These are phyloP conservation scores for Plenodomus biglobosus DNA, from an alignment of 2,329 filamentous ascomycete genomes.

Conservation along the genomic window DNA sequence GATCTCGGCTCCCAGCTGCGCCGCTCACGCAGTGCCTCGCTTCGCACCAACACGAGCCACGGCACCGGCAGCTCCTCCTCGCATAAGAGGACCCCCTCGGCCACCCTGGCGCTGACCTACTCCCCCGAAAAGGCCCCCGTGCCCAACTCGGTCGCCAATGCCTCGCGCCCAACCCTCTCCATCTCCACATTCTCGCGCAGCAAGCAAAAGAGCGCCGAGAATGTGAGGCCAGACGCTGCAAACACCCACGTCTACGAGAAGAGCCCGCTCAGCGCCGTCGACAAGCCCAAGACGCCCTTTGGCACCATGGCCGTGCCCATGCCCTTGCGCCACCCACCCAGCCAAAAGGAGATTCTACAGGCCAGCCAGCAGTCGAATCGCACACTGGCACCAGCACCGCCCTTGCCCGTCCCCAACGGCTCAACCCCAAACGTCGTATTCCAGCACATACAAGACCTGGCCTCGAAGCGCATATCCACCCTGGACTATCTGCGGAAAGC, in stretches of 20 bases:
- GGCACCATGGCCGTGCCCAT: slow-evolving; percentile 29
- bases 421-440: slow-evolving; percentile 59
- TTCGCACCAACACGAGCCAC: slow-evolving; percentile 43
- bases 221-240: slow-evolving; percentile 24
- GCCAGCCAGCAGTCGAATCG: slow-evolving; percentile 23
- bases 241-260: slow-evolving; percentile 29
- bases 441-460: slow-evolving; percentile 77
- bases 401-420: slow-evolving; percentile 39
- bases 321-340: slow-evolving; percentile 28
- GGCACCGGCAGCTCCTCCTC: slow-evolving; percentile 33
- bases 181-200: slow-evolving; percentile 42
- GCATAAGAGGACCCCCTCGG: slow-evolving; percentile 38
- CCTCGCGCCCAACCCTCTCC: slow-evolving; percentile 42
- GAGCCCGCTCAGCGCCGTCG: slow-evolving; percentile 35
- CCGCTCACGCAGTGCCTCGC: slow-evolving; percentile 44
- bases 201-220: slow-evolving; percentile 43
- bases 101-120: slow-evolving; percentile 40
- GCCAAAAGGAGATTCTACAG: slow-evolving; percentile 33
- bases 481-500: slow-evolving; percentile 90
- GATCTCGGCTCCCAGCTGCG: slow-evolving; percentile 46
- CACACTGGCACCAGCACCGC: slow-evolving; percentile 31
- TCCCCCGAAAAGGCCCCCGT: slow-evolving; percentile 39
- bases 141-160: slow-evolving; percentile 17
- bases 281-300: slow-evolving; percentile 41
- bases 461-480: slow-evolving; percentile 90